phyloP scores from a whole-genome alignment of 2,329 filamentous ascomycete species.

The Torrubiella hemipterigena region DNA sequence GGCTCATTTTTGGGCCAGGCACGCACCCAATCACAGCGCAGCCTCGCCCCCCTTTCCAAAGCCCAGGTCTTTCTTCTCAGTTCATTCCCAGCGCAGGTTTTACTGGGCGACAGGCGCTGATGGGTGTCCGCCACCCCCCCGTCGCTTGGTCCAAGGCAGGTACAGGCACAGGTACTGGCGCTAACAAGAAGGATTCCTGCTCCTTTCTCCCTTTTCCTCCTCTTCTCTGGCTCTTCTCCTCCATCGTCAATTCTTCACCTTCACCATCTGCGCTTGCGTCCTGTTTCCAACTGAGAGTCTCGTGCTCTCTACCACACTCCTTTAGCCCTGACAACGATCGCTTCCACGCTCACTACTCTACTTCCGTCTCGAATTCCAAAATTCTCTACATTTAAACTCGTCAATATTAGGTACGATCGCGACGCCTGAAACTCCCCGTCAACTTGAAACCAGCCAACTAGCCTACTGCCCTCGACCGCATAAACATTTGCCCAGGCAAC shows the following conservation, averaged over 20 bases:
- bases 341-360: conserved; percentile 16
- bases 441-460: not conserved
- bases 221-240: not conserved
- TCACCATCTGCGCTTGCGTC: conserved; percentile 8
- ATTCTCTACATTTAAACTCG: not conserved
- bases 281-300: conserved; percentile 40
- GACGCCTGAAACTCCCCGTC: not conserved
- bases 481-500: not conserved
- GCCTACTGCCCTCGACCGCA: not conserved
- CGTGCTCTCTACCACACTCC: conserved; percentile 42
- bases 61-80: not conserved
- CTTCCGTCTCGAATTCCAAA: conserved; percentile 7
- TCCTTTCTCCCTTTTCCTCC: conserved; percentile 4
- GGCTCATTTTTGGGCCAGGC: too few species aligned
- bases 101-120: not conserved
- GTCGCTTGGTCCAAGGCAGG: not conserved
- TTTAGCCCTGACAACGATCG: conserved; percentile 23
- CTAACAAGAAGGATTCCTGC: not conserved
- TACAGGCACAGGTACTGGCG: conserved; percentile 2
- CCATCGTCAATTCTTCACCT: conserved; percentile 1
- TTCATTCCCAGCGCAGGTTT: not conserved
- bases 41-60: too few species aligned
- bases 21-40: too few species aligned
- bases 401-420: conserved; percentile 1
- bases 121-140: not conserved